Conservation (phyloP, 352 stramenopile species). For the Pythium dissotocum region DNA sequence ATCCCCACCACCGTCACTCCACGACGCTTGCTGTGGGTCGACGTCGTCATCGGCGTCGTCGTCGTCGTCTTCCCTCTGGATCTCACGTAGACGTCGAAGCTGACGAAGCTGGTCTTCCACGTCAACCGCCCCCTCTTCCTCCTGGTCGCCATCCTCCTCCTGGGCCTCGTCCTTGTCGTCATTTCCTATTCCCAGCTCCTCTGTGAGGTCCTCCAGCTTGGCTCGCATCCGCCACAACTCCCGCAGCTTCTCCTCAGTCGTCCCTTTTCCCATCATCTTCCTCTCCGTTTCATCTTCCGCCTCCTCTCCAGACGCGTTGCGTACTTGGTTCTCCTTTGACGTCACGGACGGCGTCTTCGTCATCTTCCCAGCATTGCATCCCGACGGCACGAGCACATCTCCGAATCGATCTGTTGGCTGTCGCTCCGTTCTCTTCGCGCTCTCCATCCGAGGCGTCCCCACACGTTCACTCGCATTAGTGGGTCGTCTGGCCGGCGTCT, state of each 20-base stretch:
- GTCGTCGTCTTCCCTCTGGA: background rate
- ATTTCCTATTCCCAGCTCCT: constrained; percentile 6
- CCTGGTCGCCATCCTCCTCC: constrained; percentile 3
- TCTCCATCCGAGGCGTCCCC: background rate
- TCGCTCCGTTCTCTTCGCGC: background rate
- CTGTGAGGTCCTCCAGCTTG: constrained; percentile 13
- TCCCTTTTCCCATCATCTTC: background rate
- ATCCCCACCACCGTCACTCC: background rate
- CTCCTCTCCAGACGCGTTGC: background rate
- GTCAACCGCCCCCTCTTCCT: background rate
- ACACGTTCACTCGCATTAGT: background rate
- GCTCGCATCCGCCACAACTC: constrained; percentile 13
- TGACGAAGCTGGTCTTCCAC: background rate
- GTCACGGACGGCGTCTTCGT: background rate
- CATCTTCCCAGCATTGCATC: background rate
- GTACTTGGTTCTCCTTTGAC: constrained; percentile 16
- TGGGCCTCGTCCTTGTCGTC: constrained; percentile 1
- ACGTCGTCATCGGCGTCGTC: background rate
- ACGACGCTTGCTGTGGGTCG: background rate
- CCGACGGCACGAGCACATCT: constrained; percentile 36
- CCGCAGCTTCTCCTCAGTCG: constrained; percentile 10
- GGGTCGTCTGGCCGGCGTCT: background rate
- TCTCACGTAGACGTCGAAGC: background rate
- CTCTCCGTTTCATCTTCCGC: background rate
- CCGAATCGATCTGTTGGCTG: constrained; percentile 39